phyloP scores from a whole-genome alignment of 1,284 basidiomycete species.

The Cutaneotrichosporon curvatum region DNA sequence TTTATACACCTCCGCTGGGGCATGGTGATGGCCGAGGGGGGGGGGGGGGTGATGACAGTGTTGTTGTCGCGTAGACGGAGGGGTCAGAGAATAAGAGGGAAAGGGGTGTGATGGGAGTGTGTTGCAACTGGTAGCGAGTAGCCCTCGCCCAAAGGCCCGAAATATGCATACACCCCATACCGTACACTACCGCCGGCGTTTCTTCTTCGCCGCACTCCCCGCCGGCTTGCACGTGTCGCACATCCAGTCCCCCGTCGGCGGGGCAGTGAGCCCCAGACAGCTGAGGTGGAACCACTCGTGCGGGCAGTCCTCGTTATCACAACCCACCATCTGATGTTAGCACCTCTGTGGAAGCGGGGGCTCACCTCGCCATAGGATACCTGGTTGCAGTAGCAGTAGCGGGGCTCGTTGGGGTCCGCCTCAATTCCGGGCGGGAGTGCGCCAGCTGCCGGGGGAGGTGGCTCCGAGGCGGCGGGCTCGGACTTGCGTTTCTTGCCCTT shows the following conservation, averaged over 20 bases:
- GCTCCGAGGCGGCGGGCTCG: constrained; percentile 1
- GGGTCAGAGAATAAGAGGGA: no score
- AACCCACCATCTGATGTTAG: constrained; percentile 7
- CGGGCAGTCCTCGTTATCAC: constrained; percentile 50
- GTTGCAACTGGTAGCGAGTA: no score
- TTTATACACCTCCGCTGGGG: no score
- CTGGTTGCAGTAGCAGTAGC: constrained; percentile 50
- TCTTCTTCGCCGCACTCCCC: neutral
- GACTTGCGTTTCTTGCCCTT: constrained; percentile 12
- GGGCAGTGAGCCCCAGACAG: constrained; percentile 32
- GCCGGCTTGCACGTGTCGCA: constrained; percentile 34
- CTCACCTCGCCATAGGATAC: constrained; percentile 48
- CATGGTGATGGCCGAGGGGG: no score
- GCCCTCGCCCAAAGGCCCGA: no score
- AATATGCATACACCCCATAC: no score
- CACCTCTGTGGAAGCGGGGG: no score
- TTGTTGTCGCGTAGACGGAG: no score
- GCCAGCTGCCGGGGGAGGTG: neutral
- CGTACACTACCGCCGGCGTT: constrained; percentile 1
- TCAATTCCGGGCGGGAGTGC: constrained; percentile 14
- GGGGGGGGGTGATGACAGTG: no score
- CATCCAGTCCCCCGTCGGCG: constrained; percentile 40
- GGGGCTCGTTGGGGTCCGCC: constrained; percentile 45
- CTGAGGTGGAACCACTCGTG: constrained; percentile 48
- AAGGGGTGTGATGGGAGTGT: no score